These are phyloP conservation scores for Cupressus sempervirens DNA, from an alignment of 75 land plant genomes.

Conservation along the genomic window DNA sequence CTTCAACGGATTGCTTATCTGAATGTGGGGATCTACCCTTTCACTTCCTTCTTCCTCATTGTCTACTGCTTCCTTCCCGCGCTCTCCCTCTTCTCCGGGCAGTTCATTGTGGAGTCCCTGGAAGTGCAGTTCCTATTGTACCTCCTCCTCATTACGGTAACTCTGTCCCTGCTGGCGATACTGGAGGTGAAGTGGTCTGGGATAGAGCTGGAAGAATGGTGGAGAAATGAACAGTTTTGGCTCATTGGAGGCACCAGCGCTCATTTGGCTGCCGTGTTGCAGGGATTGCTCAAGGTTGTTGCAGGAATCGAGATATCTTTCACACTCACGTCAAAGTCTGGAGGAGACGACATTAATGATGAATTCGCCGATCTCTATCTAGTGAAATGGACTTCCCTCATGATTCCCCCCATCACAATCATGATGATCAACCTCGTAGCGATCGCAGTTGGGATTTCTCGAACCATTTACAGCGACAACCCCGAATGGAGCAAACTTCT, in stretches of 20 bases:
- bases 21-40: conserved; percentile 34
- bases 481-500: conserved; percentile 69
- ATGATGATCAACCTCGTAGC: conserved; percentile 51
- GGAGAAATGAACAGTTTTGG: conserved; percentile 77
- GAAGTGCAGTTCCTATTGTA: conserved; percentile 45
- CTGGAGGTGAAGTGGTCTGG: conserved; percentile 53
- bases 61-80: conserved; percentile 44
- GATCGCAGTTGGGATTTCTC: conserved; percentile 43
- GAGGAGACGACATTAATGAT: conserved; percentile 39
- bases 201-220: conserved; percentile 48
- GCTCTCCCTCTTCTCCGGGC: conserved; percentile 33
- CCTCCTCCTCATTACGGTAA: conserved; percentile 30
- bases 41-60: conserved; percentile 36
- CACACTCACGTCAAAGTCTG: conserved; percentile 59
- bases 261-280: conserved; percentile 54
- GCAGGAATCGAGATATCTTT: conserved; percentile 61
- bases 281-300: conserved; percentile 50
- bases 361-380: conserved; percentile 54
- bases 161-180: conserved; percentile 37
- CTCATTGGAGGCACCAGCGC: conserved; percentile 67
- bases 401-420: conserved; percentile 57
- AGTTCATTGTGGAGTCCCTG: conserved; percentile 56
- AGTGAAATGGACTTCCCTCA: conserved; percentile 52
- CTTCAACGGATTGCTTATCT: conserved; percentile 37
- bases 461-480: conserved; percentile 50